Evolutionary conservation across 2,329 filamentous ascomycete species (phyloP).

Genomic region (Pseudovirgaria hyperparasitica): DNA sequence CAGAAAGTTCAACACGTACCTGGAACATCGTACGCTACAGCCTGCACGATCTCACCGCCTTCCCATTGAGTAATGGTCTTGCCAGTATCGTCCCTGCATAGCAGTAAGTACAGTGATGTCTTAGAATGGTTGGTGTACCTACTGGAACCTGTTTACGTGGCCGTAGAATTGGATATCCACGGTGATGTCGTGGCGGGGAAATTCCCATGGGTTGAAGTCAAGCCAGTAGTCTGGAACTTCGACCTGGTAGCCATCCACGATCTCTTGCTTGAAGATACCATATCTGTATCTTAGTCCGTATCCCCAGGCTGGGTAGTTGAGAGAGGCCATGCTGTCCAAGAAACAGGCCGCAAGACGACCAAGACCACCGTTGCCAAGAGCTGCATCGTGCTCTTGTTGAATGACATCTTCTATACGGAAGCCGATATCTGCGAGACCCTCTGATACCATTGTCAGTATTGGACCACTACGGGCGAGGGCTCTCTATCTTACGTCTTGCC

Average conservation of each 20-base stretch:
- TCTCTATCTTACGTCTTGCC: conserved; percentile 53
- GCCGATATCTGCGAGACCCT: conserved; percentile 75
- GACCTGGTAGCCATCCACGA: conserved; percentile 93
- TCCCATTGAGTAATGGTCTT: conserved; percentile 72
- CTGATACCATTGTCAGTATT: conserved; percentile 30
- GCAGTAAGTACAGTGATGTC: background rate
- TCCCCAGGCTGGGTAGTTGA: conserved; percentile 95
- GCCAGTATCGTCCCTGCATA: conserved; percentile 54
- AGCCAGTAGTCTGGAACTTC: conserved; percentile 99
- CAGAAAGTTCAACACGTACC: conserved; percentile 10
- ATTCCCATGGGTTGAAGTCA: conserved; percentile 99
- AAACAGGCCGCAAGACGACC: conserved; percentile 93
- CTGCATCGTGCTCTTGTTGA: conserved; percentile 87
- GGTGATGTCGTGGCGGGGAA: conserved; percentile 85
- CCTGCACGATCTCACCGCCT: conserved; percentile 82
- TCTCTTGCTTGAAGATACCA: conserved; percentile 97
- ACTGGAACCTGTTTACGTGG: conserved; percentile 51
- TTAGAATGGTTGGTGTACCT: conserved; percentile 4
- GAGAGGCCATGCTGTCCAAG: conserved; percentile 84
- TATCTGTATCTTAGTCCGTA: conserved; percentile 94
- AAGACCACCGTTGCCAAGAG: conserved; percentile 88
- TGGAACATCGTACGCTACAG: conserved; percentile 81
- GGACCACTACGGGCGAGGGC: background rate
- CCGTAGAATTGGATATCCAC: conserved; percentile 98
- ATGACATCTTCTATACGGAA: conserved; percentile 97